Evolutionary conservation across 345 rosid species (phyloP).

Genomic region (Pelargonium nanum): DNA sequence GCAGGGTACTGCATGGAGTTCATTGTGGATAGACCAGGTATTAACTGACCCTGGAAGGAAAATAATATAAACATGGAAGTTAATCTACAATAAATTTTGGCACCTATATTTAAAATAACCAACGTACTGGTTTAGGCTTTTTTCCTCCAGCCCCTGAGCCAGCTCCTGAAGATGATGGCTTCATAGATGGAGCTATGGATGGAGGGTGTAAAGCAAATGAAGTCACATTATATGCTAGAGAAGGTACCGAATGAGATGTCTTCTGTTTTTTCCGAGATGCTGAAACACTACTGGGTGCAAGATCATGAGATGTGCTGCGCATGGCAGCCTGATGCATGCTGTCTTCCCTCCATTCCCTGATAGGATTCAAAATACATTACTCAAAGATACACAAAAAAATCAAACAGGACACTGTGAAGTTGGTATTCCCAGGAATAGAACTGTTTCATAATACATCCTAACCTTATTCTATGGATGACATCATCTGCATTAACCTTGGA

Average conservation of each 20-base stretch:
- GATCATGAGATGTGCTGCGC: conserved; percentile 52
- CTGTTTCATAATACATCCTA: conserved; percentile 12
- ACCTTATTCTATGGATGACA: conserved; percentile 86
- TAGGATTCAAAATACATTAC: conserved; percentile 18
- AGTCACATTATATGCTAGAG: conserved; percentile 72
- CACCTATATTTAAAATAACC: conserved; percentile 3
- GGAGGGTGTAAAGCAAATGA: conserved; percentile 70
- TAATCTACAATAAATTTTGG: conserved; percentile 1
- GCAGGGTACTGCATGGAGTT: conserved; percentile 67
- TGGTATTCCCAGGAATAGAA: conserved; percentile 15
- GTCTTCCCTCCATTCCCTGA: conserved; percentile 91
- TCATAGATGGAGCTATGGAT: no score
- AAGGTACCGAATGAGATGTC: conserved; percentile 78
- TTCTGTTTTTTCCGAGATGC: conserved; percentile 93
- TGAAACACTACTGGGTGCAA: conserved; percentile 66
- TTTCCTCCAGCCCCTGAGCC: conserved; percentile 63
- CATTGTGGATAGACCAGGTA: conserved; percentile 28
- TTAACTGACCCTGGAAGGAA: conserved; percentile 13
- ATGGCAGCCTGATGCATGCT: conserved; percentile 57
- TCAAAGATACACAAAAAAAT: not conserved
- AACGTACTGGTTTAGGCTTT: conserved; percentile 81
- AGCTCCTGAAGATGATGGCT: conserved; percentile 74
- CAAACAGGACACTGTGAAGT: not conserved
- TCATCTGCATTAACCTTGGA: conserved; percentile 90
- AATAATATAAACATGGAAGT: not conserved